Base-by-base conservation (phyloP, 2,329 filamentous ascomycete genomes). In the Stemphylium beticola region DNA sequence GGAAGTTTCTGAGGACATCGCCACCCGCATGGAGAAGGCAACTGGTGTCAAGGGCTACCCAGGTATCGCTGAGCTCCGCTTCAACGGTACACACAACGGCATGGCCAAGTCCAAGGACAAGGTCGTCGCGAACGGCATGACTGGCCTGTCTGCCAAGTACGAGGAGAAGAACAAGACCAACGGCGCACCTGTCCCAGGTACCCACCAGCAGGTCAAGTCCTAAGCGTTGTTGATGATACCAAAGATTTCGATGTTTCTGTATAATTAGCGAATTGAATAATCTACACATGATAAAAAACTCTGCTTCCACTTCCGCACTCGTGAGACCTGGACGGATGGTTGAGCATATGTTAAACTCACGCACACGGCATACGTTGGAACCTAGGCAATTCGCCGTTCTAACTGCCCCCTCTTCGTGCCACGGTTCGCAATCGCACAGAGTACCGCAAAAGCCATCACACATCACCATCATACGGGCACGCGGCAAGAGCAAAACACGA, bases 71-170 rank as follows among this genome's bases (percentile, higher is more conserved):
- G 76, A 78, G 2, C 62, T 87, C 62, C 68, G 70, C 9, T 87
- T 87, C 70, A 87, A 85, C 42, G 85, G 85, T 2, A 83, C 81
- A 0, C 83, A 86, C 67, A 87, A 87, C 55, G 84, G 83, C 6
- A 85, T 87, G 77, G 76, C 82, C 10, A 82, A 81, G 63, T 77
- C 82, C 46, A 49, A 58, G 9, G 78, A 74, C 44, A 65, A 79
- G 22, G 74, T 76, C 44, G 74, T 73, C 40, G 85, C 85, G 9
- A 87, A 87, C 56, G 80, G 81, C 4, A 77, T 82, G 51, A 49
- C 33, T 10, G 51, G 51, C 5, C 43, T 45, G 4, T 43, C 38
- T 36, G 39, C 45, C 20, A 54, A 54, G 64, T 71, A 63, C 9
- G 62, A 60, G 7, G 73, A 72, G 37, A 65, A 54, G 33, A 66